Base-by-base conservation (phyloP, 2,329 filamentous ascomycete genomes). In the Sclerotinia spermophila region DNA sequence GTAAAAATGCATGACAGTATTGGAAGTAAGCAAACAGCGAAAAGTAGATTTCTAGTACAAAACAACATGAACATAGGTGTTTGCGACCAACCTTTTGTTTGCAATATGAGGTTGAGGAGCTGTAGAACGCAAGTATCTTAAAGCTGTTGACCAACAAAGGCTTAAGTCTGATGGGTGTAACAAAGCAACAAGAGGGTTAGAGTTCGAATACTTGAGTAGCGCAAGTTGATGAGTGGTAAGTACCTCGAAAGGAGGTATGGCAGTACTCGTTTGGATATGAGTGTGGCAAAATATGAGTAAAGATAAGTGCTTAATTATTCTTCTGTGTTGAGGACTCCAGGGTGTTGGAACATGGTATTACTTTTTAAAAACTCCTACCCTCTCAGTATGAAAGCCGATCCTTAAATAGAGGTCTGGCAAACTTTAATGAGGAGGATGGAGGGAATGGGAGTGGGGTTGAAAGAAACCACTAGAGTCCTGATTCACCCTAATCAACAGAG, bases 31-130 rank as follows among this genome's bases (percentile, higher is more conserved):
- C 35, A 66, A 66, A 30, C 10, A 53, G 21, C 13, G 1, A 53
- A 40, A 40, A 35, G 17, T 19, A 38, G 10, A 40, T 66, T 30
- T 1, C 30, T 21, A 30, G 40, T 40, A 27, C 27, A 27, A 30
- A 48, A 7, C 24, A 35, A 27, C 27, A 27, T 40, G 15, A 42
- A 33, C 17, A 3, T 53, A n/a, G 17, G 35, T 30, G 45, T 53
- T 53, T 53, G n/a, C 3, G 35, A 53, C 62, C 5, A 66, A 66
- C 62, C 35, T 40, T 53, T 21, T 42, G 62, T 66, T 66, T 53
- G 45, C 24, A 24, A n/a, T 19, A 21, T 27, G 17, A 30, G 21
- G 35, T 51, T 40, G 33, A 10, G n/a, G 21, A 30, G 45, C 15
- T 13, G 45, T 17, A 53, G 11, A 10, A 53, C 7, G n/a, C n/a